Evolutionary conservation across 805 yeast species (phyloP).

Genomic region (Alloascoidea africana): DNA sequence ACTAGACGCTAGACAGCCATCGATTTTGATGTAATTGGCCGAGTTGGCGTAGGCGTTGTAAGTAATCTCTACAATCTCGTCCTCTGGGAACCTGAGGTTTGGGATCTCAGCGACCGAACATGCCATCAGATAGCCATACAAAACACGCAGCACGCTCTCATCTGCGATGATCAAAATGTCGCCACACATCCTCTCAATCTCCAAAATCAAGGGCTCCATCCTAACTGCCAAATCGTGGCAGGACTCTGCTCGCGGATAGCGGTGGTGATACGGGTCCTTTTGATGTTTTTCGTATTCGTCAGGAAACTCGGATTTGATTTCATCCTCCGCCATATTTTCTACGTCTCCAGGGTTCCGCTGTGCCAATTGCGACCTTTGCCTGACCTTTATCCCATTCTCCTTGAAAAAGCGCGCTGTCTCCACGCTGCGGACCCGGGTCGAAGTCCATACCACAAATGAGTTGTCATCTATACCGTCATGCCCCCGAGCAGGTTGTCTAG

Average conservation of each 20-base stretch:
- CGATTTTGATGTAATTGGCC: slow-evolving; percentile 45
- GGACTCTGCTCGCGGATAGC: slow-evolving; percentile 86
- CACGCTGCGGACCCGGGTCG: slow-evolving; percentile 71
- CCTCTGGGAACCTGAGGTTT: slow-evolving; percentile 54
- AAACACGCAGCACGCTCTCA: slow-evolving; percentile 75
- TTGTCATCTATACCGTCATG: slow-evolving; percentile 43
- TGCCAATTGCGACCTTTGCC: slow-evolving; percentile 70
- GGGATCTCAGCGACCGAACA: slow-evolving; percentile 82
- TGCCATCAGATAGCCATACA: slow-evolving; percentile 93
- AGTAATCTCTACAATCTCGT: slow-evolving; percentile 74
- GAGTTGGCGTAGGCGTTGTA: slow-evolving; percentile 75
- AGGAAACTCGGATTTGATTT: slow-evolving; percentile 46
- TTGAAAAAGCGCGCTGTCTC: slow-evolving; percentile 64
- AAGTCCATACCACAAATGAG: slow-evolving; percentile 85
- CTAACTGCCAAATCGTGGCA: slow-evolving; percentile 93
- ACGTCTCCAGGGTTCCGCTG: slow-evolving; percentile 84
- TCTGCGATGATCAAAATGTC: slow-evolving; percentile 87
- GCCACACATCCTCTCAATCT: slow-evolving; percentile 83
- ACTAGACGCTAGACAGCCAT: too few species aligned
- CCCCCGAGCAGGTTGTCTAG: slow-evolving; percentile 11
- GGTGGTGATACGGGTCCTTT: slow-evolving; percentile 81
- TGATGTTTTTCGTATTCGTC: slow-evolving; percentile 49
- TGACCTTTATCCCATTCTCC: slow-evolving; percentile 43
- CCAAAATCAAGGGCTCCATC: slow-evolving; percentile 83
- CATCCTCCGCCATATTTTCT: slow-evolving; percentile 49